A percentile compares a stretch with the other conserved stretches of the same genome.
These are phyloP conservation scores for Petunia axillaris DNA, from an alignment of 257 asterid genomes.

Conservation along the genomic window DNA sequence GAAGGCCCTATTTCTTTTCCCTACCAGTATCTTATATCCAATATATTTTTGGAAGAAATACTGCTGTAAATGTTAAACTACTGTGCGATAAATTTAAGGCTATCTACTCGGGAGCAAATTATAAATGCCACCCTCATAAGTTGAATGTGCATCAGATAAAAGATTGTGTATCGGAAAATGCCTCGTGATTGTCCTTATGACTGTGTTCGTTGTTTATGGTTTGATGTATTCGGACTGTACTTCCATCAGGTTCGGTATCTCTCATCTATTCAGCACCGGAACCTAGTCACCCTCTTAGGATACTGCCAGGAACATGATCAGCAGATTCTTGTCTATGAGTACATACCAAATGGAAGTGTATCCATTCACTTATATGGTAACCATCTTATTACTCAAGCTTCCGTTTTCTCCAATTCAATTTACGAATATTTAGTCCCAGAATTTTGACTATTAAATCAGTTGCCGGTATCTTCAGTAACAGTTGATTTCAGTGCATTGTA, in stretches of 20 bases:
- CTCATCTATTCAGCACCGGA: conserved; percentile 83
- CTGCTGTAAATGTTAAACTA: not conserved
- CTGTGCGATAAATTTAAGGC: not conserved
- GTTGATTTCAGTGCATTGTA: conserved; percentile 13
- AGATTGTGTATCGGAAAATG: not conserved
- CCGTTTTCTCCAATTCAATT: conserved; percentile 10
- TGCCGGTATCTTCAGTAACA: not conserved
- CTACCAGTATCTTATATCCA: conserved; percentile 4
- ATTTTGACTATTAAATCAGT: not conserved
- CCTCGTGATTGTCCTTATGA: conserved; percentile 1
- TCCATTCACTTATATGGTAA: conserved; percentile 89
- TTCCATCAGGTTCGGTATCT: conserved; percentile 81
- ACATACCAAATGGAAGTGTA: conserved; percentile 92
- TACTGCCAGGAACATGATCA: conserved; percentile 88
- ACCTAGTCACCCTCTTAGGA: conserved; percentile 81
- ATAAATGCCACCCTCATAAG: not conserved
- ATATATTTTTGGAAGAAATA: conserved; percentile 15
- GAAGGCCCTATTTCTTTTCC: conserved; percentile 19
- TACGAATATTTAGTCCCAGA: conserved; percentile 21
- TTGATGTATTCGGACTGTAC: conserved; percentile 34
- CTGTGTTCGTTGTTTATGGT: conserved; percentile 24
- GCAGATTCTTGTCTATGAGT: conserved; percentile 89
- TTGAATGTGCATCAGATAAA: not conserved
- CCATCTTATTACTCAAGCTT: conserved; percentile 30
- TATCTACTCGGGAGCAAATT: not conserved